A percentile compares a stretch with the other conserved stretches of the same genome.
Evolutionary conservation across 179 eudicot species (phyloP).

Genomic region (Corrigiola litoralis): DNA sequence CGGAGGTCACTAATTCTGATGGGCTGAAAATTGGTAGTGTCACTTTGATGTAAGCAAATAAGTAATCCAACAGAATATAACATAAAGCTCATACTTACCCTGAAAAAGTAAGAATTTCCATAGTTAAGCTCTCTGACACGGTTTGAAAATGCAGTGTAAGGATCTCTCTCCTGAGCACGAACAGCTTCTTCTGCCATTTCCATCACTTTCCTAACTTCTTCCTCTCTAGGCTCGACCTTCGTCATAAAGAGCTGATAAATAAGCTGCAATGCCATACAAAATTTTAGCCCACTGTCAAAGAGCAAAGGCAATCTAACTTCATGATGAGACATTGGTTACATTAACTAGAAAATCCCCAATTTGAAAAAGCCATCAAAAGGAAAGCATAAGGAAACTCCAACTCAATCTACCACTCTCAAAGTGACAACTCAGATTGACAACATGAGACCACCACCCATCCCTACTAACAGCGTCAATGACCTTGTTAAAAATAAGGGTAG

Average conservation of each 20-base stretch:
- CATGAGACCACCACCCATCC: too few species aligned
- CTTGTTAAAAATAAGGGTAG: too few species aligned
- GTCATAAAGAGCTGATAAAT: slow-evolving; percentile 82
- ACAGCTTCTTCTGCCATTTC: slow-evolving; percentile 89
- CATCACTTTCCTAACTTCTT: slow-evolving; percentile 82
- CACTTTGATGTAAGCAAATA: neutral
- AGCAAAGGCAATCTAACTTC: neutral
- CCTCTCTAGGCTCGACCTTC: slow-evolving; percentile 66
- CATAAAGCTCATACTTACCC: slow-evolving; percentile 40
- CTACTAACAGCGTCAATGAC: too few species aligned
- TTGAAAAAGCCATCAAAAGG: neutral
- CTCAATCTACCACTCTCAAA: too few species aligned
- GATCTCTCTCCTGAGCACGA: slow-evolving; percentile 95
- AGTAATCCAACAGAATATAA: neutral
- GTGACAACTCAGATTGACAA: too few species aligned
- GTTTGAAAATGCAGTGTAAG: slow-evolving; percentile 75
- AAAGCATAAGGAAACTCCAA: neutral
- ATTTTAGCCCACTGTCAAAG: neutral
- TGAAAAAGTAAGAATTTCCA: slow-evolving; percentile 76
- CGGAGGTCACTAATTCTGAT: slow-evolving; percentile 55
- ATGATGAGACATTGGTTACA: neutral
- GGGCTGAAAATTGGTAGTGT: slow-evolving; percentile 50
- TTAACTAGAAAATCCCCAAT: neutral
- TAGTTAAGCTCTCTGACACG: slow-evolving; percentile 89
- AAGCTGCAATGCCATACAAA: slow-evolving; percentile 42